These are phyloP conservation scores for Salix viminalis DNA, from an alignment of 345 rosid genomes.

Conservation along the genomic window DNA sequence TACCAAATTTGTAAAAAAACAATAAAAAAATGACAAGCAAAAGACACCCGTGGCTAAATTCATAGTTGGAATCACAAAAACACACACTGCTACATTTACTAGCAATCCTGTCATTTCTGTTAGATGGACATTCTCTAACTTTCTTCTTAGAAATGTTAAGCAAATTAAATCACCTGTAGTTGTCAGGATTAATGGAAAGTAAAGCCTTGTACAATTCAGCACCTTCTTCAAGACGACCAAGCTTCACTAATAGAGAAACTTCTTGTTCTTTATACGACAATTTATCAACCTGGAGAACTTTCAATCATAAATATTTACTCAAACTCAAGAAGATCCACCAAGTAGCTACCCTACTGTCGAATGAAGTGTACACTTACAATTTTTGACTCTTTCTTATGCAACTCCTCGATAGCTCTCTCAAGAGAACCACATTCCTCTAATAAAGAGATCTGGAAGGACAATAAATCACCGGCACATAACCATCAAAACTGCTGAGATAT, in stretches of 20 bases:
- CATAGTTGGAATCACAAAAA: neutral
- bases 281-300: conserved; percentile 67
- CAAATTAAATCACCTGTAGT: conserved; percentile 65
- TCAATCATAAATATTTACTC: conserved; percentile 15
- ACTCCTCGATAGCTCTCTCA: conserved; percentile 75
- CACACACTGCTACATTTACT: neutral
- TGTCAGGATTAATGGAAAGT: conserved; percentile 92
- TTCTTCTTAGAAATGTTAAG: neutral
- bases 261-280: conserved; percentile 82
- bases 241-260: conserved; percentile 72
- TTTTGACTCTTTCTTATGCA: conserved; percentile 66
- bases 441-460: conserved; percentile 62
- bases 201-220: conserved; percentile 61
- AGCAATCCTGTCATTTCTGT: neutral
- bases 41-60: neutral
- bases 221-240: conserved; percentile 72
- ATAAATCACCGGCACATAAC: neutral
- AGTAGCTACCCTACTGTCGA: neutral
- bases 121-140: neutral
- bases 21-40: neutral
- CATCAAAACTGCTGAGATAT: neutral
- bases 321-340: neutral
- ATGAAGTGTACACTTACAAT: conserved; percentile 50
- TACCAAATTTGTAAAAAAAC: neutral
- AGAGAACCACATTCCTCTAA: conserved; percentile 71